Conservation (phyloP, 1,284 basidiomycete species). For the Pterulicium gracile region DNA sequence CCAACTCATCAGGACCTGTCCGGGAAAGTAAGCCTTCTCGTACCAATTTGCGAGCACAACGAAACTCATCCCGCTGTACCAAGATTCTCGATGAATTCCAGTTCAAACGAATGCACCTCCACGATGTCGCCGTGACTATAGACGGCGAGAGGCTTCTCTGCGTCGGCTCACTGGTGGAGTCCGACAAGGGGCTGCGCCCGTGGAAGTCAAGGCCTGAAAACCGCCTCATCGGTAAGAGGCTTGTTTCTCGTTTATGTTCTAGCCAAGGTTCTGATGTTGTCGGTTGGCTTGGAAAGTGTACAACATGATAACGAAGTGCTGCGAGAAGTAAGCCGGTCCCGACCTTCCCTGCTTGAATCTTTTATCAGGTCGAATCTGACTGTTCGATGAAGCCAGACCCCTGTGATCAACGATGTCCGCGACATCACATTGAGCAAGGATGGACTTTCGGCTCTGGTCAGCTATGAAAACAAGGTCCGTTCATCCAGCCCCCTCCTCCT, state of each 20-base stretch:
- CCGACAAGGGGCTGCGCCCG: conserved; percentile 54
- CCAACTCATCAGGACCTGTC: conserved; percentile 32
- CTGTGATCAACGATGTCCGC: conserved; percentile 68
- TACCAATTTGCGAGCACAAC: no score
- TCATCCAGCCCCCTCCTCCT: conserved; percentile 3
- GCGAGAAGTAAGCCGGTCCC: conserved; percentile 58
- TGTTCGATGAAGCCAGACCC: conserved; percentile 44
- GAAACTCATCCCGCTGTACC: no score
- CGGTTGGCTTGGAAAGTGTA: conserved; percentile 60
- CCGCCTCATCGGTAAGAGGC: conserved; percentile 53
- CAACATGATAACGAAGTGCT: conserved; percentile 50
- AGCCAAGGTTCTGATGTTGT: conserved; percentile 4
- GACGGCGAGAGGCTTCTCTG: conserved; percentile 56
- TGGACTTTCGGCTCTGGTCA: conserved; percentile 56
- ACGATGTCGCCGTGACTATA: conserved; percentile 64
- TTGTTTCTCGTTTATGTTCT: neutral
- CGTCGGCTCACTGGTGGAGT: conserved; percentile 57
- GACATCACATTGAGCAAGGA: conserved; percentile 55
- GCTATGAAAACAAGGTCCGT: conserved; percentile 60
- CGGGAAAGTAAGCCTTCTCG: conserved; percentile 25
- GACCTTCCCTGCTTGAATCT: no score
- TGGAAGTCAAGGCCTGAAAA: conserved; percentile 69
- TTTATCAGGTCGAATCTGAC: conserved; percentile 3
- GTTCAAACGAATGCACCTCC: conserved; percentile 43
- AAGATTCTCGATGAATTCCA: no score